Base-by-base conservation (phyloP, 306 rosid genomes). In the Leucaena leucocephala region DNA sequence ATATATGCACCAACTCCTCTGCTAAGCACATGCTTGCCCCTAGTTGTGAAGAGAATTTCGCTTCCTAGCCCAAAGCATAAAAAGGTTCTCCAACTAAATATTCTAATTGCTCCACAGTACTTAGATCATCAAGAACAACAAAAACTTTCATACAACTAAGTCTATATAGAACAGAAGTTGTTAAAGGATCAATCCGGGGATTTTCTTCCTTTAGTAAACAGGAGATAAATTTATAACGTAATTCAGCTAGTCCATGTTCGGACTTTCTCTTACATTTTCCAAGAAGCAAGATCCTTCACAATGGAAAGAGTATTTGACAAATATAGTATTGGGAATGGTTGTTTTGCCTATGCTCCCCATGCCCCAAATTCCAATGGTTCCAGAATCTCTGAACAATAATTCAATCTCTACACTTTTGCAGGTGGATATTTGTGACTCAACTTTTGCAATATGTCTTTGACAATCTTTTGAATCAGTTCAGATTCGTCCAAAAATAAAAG, bases 301-400 rank as follows among this genome's bases (percentile, higher is more conserved):
- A 11, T 43, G 54, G 6, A 55, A 44, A 61, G 55, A 68, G 5
- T 19, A 22, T 21, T 22, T 68, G 73, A 10, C 2, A 43, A 68
- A 44, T 5, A 44, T 10, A 11, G 36, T 34, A 21, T 33, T 68
- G 9, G 55, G 55, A 44, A 68, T 5, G 10, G 73, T 68, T 43
- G 67, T 12, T 12, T 61, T 61, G 15, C 67, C 67, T 4, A 61
- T 61, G 4, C 64, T 40, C 15, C 42, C 67, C 75, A 68, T 68
- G 17, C 73, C 73, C 73, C 73, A 68, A 11, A 68, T 10, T 68
- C 73, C 75, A 70, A 70, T 46, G 43, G 75, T 70, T 46, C 11
- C n/a, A 68, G 9, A 3, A 5, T 44, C 36, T 21, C 19, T 68
- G 0, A 68, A 13, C 14, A 44, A 21, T 11, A 21, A 68, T 6